Base-by-base conservation (phyloP, 225 moss, liverwort and hornwort species). In the Pseudisothecium myosuroides region DNA sequence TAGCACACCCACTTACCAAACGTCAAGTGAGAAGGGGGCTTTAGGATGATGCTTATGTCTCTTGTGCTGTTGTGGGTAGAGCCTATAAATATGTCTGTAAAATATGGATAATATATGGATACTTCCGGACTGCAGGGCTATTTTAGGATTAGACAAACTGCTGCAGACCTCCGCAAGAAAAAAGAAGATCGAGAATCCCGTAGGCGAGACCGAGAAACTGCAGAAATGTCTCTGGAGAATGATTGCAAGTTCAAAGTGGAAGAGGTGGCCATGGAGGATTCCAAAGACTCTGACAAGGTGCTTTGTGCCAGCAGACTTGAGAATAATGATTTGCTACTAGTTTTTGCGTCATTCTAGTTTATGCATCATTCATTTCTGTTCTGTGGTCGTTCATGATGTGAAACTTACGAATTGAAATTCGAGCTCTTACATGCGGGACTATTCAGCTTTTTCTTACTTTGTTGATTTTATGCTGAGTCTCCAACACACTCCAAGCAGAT, bases 101-200 rank as follows among this genome's bases (percentile, higher is more conserved):
- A 56, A 36, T 87, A 3, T 66, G 32, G 75, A 45, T 41, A 43
- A 13, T 60, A 37, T 11, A 43, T 31, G 31, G 65, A 27, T 65
- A n/a, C 76, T 84, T 61, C 18, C 83, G 90, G 59, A 81, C 86
- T 91, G 74, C 94, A 98, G 98, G 98, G 98, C 34, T 98, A 97
- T 88, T 98, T 92, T 88, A 96, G 95, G 81, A 95, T 98, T 73
- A 92, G 98, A 91, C 96, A 92, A 94, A 97, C 95, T 89, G 96
- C 97, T 15, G 88, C 95, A 69, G 96, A 98, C 41, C 95, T 98
- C 67, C 94, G 96, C 87, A 98, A 98, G 94, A 98, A 96, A 82
- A 98, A 96, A 85, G 97, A 96, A 52, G 96, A 97, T 63, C 84
- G 98, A 83, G 97, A 97, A 90, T 92, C 93, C n/a, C 89, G 95